Evolutionary conservation across 2,329 filamentous ascomycete species (phyloP), one percentile per base, ranked within the genome.

Genomic region (Ceratocystis ficicola): DNA sequence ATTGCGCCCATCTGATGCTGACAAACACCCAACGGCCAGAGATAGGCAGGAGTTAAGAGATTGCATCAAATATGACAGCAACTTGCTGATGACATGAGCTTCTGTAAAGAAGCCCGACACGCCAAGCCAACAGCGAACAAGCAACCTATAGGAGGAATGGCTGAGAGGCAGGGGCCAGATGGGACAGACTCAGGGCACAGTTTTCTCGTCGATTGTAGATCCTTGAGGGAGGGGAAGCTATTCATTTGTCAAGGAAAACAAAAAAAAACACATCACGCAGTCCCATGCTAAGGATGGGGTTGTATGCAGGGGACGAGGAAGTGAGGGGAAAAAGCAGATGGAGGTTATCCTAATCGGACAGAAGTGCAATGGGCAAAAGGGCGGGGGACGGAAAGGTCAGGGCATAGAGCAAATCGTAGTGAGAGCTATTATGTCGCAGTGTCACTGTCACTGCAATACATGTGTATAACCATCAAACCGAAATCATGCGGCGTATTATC

Each of bases 91-190:
- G 36, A 41, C 36, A 15, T 41, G 36, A 12, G 36, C 36, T 41
- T 57, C 52, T 15, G 52, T 57, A 20, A 28, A 20, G 6, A 10
- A 52, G 3, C 44, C 12, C n/a, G 44, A n/a, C 44, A 48, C 20
- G 17, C 44, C 44, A 48, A 17, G 44, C 17, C 12, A 46, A 48
- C 15, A 20, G 22, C 5, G 52, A 28, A 5, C 1, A n/a, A 36
- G 32, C 55, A 59, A 36, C 36, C 10, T 15, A 59, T 30, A 32
- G 55, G 55, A 59, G 28, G 55, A 59, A 59, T 59, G 55, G 55
- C 17, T 59, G 55, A 52, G 55, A 59, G 55, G 55, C 55, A 59
- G 55, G 55, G 55, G 55, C 55, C 55, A 59, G 55, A 59, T 59
- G 28, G 55, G 55, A 59, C 30, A 59, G 25, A 59, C 15, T 59